Percentiles rank a stretch among this genome's conserved stretches.
Conservation (phyloP, 1,139 yeast species). For the Nematodospora anomalae region DNA sequence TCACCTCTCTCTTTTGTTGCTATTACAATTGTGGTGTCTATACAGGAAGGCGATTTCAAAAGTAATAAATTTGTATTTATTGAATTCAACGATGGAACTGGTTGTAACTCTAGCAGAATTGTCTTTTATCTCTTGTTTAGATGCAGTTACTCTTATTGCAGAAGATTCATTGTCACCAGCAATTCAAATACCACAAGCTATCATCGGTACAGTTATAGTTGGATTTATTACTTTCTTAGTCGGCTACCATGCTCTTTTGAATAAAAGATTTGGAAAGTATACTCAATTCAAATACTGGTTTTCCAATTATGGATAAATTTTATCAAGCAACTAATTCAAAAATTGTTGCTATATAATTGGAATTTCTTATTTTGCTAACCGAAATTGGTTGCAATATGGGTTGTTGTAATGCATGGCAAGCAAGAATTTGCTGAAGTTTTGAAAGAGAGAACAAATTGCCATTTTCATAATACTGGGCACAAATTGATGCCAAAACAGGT, state of each 20-base stretch:
- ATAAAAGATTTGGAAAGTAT: conserved; percentile 51
- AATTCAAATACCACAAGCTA: conserved; percentile 60
- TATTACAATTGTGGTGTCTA: conserved; percentile 56
- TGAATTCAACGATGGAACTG: conserved; percentile 63
- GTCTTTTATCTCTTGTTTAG: conserved; percentile 69
- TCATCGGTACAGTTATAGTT: conserved; percentile 63
- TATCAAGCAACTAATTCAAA: conserved; percentile 56
- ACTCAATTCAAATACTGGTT: conserved; percentile 50
- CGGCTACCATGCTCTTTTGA: conserved; percentile 63
- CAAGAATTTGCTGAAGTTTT: conserved; percentile 75
- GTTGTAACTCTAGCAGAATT: conserved; percentile 59
- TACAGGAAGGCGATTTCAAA: conserved; percentile 52
- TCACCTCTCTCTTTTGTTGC: conserved; percentile 53
- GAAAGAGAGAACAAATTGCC: conserved; percentile 60
- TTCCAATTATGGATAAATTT: conserved; percentile 63
- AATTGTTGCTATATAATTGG: conserved; percentile 61
- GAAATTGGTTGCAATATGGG: conserved; percentile 71
- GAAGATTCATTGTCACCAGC: conserved; percentile 64
- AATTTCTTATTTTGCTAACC: conserved; percentile 56
- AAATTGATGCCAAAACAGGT: conserved; percentile 30
- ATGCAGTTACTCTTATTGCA: conserved; percentile 70
- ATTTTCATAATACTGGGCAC: conserved; percentile 35
- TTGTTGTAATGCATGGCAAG: conserved; percentile 77
- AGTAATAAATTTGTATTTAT: conserved; percentile 60
- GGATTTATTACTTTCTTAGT: conserved; percentile 60